Conservation (phyloP, 768 basidiomycete species). For the Leucocoprinus sp. region DNA sequence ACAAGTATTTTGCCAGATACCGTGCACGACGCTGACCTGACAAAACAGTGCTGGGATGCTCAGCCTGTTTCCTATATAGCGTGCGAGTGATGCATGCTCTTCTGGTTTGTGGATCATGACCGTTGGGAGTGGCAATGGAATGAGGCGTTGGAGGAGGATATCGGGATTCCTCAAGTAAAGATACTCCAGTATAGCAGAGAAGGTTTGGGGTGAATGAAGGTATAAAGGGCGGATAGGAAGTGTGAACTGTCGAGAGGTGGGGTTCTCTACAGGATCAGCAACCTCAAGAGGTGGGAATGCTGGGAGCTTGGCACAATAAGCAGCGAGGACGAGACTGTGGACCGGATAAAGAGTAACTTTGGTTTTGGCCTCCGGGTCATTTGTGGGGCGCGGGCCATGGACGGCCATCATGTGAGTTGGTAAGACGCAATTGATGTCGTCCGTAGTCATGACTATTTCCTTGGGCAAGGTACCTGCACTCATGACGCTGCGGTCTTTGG, state of each 20-base stretch:
- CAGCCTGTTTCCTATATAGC: slow-evolving; percentile 29
- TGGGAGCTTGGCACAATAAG: slow-evolving; percentile 60
- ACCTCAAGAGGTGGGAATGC: too few species aligned
- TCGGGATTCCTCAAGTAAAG: slow-evolving; percentile 55
- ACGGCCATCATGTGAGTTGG: slow-evolving; percentile 53
- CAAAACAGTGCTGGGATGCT: slow-evolving; percentile 39
- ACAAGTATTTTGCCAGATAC: slow-evolving; percentile 66
- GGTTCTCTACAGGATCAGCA: slow-evolving; percentile 17
- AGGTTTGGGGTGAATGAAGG: slow-evolving; percentile 56
- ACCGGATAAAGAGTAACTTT: slow-evolving; percentile 51
- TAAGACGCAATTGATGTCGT: slow-evolving; percentile 22
- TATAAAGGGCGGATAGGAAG: slow-evolving; percentile 58
- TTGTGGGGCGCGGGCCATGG: slow-evolving; percentile 18
- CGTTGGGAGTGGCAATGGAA: slow-evolving; percentile 26
- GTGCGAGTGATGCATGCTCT: slow-evolving; percentile 21
- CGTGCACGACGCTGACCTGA: slow-evolving; percentile 43
- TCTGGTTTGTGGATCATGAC: slow-evolving; percentile 21
- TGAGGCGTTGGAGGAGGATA: slow-evolving; percentile 43
- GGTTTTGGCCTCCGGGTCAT: slow-evolving; percentile 14
- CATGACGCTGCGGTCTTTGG: slow-evolving; percentile 23
- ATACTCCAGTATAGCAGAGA: slow-evolving; percentile 50
- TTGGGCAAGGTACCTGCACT: slow-evolving; percentile 29
- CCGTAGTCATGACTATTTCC: slow-evolving; percentile 34
- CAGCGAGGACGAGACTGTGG: slow-evolving; percentile 62
- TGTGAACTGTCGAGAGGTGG: slow-evolving; percentile 25